Evolutionary conservation across 441 rosid species (phyloP), one percentile per base, ranked within the genome.

Genomic region (Pelargonium fulgidum): DNA sequence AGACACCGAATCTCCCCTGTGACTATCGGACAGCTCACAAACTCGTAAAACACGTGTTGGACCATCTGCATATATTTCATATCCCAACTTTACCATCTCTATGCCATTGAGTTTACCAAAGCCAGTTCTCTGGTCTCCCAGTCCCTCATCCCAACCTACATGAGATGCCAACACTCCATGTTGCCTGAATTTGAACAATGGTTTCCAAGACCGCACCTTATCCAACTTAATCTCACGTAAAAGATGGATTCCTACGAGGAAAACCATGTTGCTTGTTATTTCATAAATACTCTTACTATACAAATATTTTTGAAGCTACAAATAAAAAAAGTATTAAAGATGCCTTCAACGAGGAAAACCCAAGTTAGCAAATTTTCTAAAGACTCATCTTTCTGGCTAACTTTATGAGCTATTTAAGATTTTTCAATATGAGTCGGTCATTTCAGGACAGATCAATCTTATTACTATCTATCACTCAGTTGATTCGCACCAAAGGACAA

Each of bases 31-130:
- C 77, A 70, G 73, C 80, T 87, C 90, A 76, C 96, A 92, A 80
- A 94, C 81, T 70, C 94, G 86, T 77, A 94, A 76, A 67, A 94
- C 93, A 61, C 99, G 85, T 13, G 89, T 90, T 26, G 83, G 85
- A 78, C 99, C 97, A 72, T 92, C 93, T 33, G 99, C 96, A 83
- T 88, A 89, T 74, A 94, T 91, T 85, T 94, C 97, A 82, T 88
- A 94, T 16, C 97, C 99, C 56, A 87, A 81, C 80, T 85, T 84
- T 66, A 78, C 83, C 72, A 75, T 78, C 59, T 85, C 90, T 71
- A 72, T 75, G 79, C 77, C 81, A 69, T 81, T 75, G 58, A 70
- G 63, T 78, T 81, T 83, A 72, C 76, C 76, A 54, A 75, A 69
- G 73, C 75, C 69, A 61, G 73, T 72, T 79, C 79, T 86, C 68